Evolutionary conservation across 352 stramenopile genomes (phyloP), one percentile per base, ranked within the genome.

Genomic region (Chrysophaeum taylorii): DNA sequence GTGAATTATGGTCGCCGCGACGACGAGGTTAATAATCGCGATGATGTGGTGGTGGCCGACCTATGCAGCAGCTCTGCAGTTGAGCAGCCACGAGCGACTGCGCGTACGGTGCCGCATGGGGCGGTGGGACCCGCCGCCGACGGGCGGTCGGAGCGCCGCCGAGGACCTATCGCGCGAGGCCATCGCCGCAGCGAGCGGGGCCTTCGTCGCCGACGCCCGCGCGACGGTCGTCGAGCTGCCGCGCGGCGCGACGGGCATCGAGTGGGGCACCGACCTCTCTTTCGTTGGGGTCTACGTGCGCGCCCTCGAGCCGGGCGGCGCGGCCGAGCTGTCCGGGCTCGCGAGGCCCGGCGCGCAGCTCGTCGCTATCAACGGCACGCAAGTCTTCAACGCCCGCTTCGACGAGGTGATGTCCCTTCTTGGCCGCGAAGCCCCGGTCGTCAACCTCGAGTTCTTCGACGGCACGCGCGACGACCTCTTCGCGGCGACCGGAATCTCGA

Each of bases 241-340:
- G 57, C 45, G 64, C 23, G 53, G 81, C 21, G 74, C 73, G 2
- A 70, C 76, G n/a, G 84, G 84, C 5, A 90, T 91, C 69, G 83
- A 88, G 43, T 91, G 83, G 84, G 83, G 83, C 63, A 88, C 85
- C 5, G 84, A 91, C 62, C 69, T 91, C 0, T 85, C 76, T 61
- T 91, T 91, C 72, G 79, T 79, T 0, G 89, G 88, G 77, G 84
- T 91, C 15, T 90, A 89, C 64, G 82, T 91, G 2, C 73, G 82
- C 33, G 78, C 69, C 12, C 64, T 91, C 54, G 81, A 89, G 50
- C 84, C 84, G 31, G 42, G 75, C 4, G 82, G 83, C 23, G 69
- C 77, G 43, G 85, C 84, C 2, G 75, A 71, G 41, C 63, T 84
- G 15, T 83, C 76, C 9, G 80, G 79, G n/a, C 35, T 76, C 50